Evolutionary conservation across 805 yeast species (phyloP), one percentile per base, ranked within the genome.

Genomic region (Pichia californica): DNA sequence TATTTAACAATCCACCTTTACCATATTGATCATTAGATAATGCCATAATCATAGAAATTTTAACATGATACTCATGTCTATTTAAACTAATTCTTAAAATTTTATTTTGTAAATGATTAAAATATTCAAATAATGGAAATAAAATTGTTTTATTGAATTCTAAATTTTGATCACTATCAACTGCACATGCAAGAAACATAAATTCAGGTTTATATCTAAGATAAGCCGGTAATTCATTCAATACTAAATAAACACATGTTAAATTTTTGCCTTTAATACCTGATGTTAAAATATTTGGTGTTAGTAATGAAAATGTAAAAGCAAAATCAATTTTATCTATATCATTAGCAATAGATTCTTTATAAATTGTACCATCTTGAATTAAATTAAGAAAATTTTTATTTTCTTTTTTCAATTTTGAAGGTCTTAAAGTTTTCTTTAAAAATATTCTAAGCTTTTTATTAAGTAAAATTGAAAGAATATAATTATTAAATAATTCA

Each of bases 21-120:
- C 18, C 36, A 16, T 27, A 4, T 8, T 18, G 11, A 20, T 18
- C 26, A 16, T 16, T 33, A 2, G 29, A 16, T 11, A 38, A n/a
- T 27, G 31, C 46, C 16, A 33, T 20, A 4, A 26, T 19, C 18
- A 38, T 15, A 14, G 18, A 13, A 14, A 43, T 34, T 29, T 38
- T 43, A 7, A 43, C 35, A 18, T 18, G 23, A 32, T 43, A 43
- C 19, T 43, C 46, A 37, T 43, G 46, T 29, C 34, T 43, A 34
- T 43, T 43, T 9, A 43, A n/a, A 19, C 35, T 38, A 2, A 43
- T 27, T n/a, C 32, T 33, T 3, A 43, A 8, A 6, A 30, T 25
- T n/a, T 43, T 43, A 7, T 38, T 25, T 2, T 31, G 8, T 5
- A 43, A 25, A 19, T 27, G 28, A 11, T 38, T 30, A 11, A 34